Percentiles rank a stretch among this genome's conserved stretches.
These are phyloP conservation scores for Alternaria infectoria DNA, from an alignment of 2,329 filamentous ascomycete genomes.

Conservation along the genomic window DNA sequence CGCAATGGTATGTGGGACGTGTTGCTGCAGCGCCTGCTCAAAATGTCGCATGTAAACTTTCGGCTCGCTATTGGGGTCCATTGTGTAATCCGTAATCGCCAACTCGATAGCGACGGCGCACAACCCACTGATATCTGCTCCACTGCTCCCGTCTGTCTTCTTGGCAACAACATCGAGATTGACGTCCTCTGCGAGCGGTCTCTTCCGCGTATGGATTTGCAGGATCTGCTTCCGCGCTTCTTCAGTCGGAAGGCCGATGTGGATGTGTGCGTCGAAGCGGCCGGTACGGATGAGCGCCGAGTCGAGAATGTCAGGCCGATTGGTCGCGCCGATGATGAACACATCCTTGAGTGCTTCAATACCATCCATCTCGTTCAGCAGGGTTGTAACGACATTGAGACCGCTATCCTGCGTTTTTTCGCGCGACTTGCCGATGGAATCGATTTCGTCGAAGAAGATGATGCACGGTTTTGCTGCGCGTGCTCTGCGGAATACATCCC, in stretches of 20 bases:
- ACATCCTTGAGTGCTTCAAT: constrained; percentile 86
- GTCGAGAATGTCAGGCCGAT: constrained; percentile 85
- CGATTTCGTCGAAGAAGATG: constrained; percentile 97
- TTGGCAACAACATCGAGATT: constrained; percentile 68
- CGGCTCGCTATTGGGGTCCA: constrained; percentile 26
- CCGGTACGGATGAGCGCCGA: constrained; percentile 84
- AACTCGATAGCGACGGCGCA: constrained; percentile 50
- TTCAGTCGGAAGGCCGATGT: constrained; percentile 80
- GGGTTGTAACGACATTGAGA: constrained; percentile 84
- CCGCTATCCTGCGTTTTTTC: constrained; percentile 58
- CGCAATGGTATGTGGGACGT: constrained; percentile 51
- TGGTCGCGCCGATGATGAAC: constrained; percentile 88
- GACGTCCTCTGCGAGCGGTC: constrained; percentile 68
- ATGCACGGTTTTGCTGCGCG: constrained; percentile 86
- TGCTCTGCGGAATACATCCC: constrained; percentile 85
- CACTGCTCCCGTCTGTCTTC: constrained; percentile 78
- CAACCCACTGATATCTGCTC: constrained; percentile 77
- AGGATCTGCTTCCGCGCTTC: constrained; percentile 79
- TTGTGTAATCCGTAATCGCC: constrained; percentile 42
- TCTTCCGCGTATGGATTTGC: constrained; percentile 67
- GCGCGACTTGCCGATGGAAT: constrained; percentile 74
- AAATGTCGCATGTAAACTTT: constrained; percentile 55
- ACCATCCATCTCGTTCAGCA: constrained; percentile 95
- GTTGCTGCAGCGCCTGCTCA: constrained; percentile 52
- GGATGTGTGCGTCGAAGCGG: constrained; percentile 82